phyloP scores from a whole-genome alignment of 805 yeast genomes.

The Pichia kluyveri region DNA sequence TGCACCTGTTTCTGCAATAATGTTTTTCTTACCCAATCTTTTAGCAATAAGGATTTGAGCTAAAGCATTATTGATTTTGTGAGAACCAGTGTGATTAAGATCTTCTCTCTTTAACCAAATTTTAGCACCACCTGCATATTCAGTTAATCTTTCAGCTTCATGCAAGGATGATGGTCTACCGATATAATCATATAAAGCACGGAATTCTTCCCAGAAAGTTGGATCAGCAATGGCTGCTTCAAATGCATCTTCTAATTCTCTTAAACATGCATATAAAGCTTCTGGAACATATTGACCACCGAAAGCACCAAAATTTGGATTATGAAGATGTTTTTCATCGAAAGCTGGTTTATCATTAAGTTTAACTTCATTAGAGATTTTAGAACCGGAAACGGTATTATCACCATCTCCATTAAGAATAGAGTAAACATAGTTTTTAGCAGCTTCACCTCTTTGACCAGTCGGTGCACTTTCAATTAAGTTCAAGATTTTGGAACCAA shows the following conservation, averaged over 20 bases:
- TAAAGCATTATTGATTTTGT: conserved; percentile 75
- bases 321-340: conserved; percentile 56
- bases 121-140: conserved; percentile 87
- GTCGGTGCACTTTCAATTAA: conserved; percentile 54
- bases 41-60: conserved; percentile 76
- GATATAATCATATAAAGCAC: conserved; percentile 76
- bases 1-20: conserved; percentile 89
- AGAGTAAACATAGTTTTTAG: conserved; percentile 56
- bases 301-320: conserved; percentile 82
- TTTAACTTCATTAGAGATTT: conserved; percentile 11
- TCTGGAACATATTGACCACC: conserved; percentile 99
- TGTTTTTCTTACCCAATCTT: conserved; percentile 65
- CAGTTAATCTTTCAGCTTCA: conserved; percentile 81
- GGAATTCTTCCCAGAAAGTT: conserved; percentile 87
- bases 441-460: conserved; percentile 54
- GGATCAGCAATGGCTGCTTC: conserved; percentile 86
- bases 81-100: conserved; percentile 82
- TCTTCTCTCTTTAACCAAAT: conserved; percentile 99
- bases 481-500: conserved; percentile 80
- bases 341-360: conserved; percentile 23
- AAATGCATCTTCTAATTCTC: conserved; percentile 82
- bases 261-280: conserved; percentile 82
- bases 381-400: conserved; percentile 17
- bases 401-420: conserved; percentile 55
- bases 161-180: conserved; percentile 96